A percentile compares a stretch with the other conserved stretches of the same genome.
phyloP scores from a whole-genome alignment of 768 basidiomycete genomes.

The Pulveroboletus sp. region DNA sequence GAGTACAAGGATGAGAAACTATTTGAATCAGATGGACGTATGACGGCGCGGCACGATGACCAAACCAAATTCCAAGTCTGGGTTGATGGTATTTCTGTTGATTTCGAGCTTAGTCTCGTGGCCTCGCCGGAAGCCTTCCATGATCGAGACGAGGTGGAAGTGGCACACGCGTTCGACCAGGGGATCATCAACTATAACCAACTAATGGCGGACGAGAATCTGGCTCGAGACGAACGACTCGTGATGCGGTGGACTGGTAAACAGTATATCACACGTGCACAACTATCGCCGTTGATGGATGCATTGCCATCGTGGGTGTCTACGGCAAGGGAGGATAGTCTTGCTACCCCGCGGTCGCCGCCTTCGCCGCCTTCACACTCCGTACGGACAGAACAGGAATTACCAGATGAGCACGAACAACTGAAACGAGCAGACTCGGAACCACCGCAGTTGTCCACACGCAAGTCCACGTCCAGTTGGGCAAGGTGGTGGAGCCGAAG shows the following conservation, averaged over 20 bases:
- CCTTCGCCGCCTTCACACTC: constrained; percentile 7
- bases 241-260: constrained; percentile 71
- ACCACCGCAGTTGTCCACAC: constrained; percentile 33
- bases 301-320: constrained; percentile 62
- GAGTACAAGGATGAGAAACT: constrained; percentile 4
- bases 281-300: constrained; percentile 70
- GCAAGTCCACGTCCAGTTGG: constrained; percentile 64
- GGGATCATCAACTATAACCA: constrained; percentile 59
- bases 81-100: constrained; percentile 53
- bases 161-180: constrained; percentile 51
- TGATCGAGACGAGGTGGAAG: constrained; percentile 48
- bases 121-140: constrained; percentile 30
- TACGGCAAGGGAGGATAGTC: constrained; percentile 27
- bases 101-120: constrained; percentile 75
- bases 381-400: constrained; percentile 29
- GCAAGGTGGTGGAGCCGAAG: constrained; percentile 80
- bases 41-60: constrained; percentile 58
- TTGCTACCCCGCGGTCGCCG: constrained; percentile 11
- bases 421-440: constrained; percentile 37
- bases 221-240: constrained; percentile 60
- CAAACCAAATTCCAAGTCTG: constrained; percentile 60
- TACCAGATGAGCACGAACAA: constrained; percentile 20
- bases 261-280: constrained; percentile 75
- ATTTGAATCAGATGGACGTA: constrained; percentile 50
- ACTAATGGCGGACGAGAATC: constrained; percentile 60